Percentiles rank a stretch among this genome's conserved stretches.
phyloP scores from a whole-genome alignment of 352 stramenopile genomes.

The Phytophthora pisi region DNA sequence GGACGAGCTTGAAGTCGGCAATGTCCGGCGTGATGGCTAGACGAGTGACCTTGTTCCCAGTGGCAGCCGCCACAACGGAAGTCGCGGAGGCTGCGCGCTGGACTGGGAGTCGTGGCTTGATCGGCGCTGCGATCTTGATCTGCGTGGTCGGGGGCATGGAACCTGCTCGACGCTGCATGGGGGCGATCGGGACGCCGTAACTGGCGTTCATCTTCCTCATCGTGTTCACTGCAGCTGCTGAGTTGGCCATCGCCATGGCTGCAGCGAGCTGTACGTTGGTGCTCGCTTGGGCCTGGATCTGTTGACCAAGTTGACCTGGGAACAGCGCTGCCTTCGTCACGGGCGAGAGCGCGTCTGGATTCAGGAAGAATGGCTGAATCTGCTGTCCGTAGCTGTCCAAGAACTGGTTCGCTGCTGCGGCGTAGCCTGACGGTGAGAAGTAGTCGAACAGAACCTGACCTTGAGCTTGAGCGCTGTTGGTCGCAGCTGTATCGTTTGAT shows the following conservation, averaged over 20 bases:
- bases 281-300: conserved; percentile 27
- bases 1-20: conserved; percentile 85
- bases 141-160: conserved; percentile 32
- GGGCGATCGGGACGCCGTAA: conserved; percentile 59
- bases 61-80: conserved; percentile 12
- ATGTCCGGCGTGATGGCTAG: conserved; percentile 79
- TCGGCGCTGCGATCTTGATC: conserved; percentile 34
- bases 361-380: conserved; percentile 52
- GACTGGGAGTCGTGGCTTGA: conserved; percentile 52
- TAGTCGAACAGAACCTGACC: conserved; percentile 44
- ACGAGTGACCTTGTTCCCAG: conserved; percentile 45
- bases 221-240: conserved; percentile 34
- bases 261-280: conserved; percentile 49
- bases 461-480: conserved; percentile 7
- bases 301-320: conserved; percentile 26
- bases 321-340: conserved; percentile 40
- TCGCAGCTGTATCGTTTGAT: neutral
- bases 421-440: conserved; percentile 65
- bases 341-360: conserved; percentile 47
- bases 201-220: conserved; percentile 62
- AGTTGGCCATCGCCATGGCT: conserved; percentile 64
- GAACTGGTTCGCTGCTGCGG: conserved; percentile 37
- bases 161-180: conserved; percentile 38
- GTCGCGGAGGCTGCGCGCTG: conserved; percentile 28
- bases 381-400: conserved; percentile 42